phyloP scores from a whole-genome alignment of 176 grass and related monocot genomes.

The Poa annua region DNA sequence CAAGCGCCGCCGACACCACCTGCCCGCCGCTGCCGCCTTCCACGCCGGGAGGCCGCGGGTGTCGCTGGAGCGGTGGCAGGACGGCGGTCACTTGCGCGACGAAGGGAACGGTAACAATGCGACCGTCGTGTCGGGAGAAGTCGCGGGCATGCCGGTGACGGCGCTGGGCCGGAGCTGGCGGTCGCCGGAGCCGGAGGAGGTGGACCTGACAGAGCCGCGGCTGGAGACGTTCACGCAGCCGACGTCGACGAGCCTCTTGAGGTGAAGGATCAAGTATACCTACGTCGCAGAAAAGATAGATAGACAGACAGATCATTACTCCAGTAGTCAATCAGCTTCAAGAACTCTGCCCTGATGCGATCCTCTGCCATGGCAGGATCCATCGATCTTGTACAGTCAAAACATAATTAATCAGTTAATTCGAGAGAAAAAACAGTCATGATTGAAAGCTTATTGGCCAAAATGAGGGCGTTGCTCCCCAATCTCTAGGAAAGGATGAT shows the following conservation, averaged over 20 bases:
- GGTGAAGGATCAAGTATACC: constrained; percentile 8
- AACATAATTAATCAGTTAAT: constrained; percentile 18
- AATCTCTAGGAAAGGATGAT: too few species aligned
- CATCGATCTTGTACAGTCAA: not conserved
- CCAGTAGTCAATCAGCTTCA: not conserved
- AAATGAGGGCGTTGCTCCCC: too few species aligned
- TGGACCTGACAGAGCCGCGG: constrained; percentile 86
- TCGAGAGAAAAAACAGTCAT: not conserved
- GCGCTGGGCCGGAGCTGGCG: constrained; percentile 46
- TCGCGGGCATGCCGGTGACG: constrained; percentile 39
- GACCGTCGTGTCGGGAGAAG: constrained; percentile 42
- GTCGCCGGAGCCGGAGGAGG: constrained; percentile 58
- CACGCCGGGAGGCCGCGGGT: constrained; percentile 20
- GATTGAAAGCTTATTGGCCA: too few species aligned
- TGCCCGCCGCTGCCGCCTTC: not conserved
- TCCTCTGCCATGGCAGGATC: not conserved
- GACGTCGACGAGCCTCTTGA: constrained; percentile 7
- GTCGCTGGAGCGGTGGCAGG: constrained; percentile 36
- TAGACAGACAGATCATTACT: not conserved
- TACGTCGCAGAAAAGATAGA: not conserved
- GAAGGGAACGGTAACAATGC: not conserved
- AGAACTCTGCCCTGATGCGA: not conserved
- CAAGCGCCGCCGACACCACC: constrained; percentile 54
- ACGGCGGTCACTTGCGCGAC: not conserved
- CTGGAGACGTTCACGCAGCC: constrained; percentile 73